phyloP scores from a whole-genome alignment of 1,139 yeast genomes.

The Candida neerlandica region DNA sequence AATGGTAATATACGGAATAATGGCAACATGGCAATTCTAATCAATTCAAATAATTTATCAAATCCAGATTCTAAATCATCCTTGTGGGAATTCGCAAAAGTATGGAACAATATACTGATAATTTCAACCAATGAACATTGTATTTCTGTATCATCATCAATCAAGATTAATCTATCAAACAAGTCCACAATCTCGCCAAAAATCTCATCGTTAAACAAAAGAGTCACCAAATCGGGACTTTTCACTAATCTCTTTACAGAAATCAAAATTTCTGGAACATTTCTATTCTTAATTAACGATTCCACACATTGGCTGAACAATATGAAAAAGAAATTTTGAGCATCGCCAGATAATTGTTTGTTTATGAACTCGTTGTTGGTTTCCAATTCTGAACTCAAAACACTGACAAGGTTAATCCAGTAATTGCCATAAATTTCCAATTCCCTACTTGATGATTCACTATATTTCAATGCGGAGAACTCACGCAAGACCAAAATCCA shows the following conservation, averaged over 20 bases:
- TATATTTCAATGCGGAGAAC: slow-evolving; percentile 67
- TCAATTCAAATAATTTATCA: slow-evolving; percentile 79
- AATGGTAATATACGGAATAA: slow-evolving; percentile 64
- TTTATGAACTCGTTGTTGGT: slow-evolving; percentile 47
- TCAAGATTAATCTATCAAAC: slow-evolving; percentile 69
- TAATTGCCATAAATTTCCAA: slow-evolving; percentile 60
- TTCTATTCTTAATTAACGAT: slow-evolving; percentile 54
- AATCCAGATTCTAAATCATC: slow-evolving; percentile 56
- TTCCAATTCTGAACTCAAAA: slow-evolving; percentile 68
- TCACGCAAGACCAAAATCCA: slow-evolving; percentile 83
- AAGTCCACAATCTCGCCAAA: slow-evolving; percentile 78
- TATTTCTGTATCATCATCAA: slow-evolving; percentile 56
- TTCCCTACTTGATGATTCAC: slow-evolving; percentile 50
- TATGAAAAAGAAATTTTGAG: slow-evolving; percentile 76
- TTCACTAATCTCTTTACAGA: slow-evolving; percentile 62
- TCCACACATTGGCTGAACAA: slow-evolving; percentile 85
- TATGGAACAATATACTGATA: slow-evolving; percentile 50
- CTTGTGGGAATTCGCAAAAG: slow-evolving; percentile 25
- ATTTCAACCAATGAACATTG: slow-evolving; percentile 59
- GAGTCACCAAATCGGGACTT: slow-evolving; percentile 57
- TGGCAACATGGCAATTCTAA: slow-evolving; percentile 72
- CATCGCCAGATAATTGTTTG: slow-evolving; percentile 53
- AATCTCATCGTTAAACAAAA: slow-evolving; percentile 67
- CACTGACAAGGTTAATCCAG: slow-evolving; percentile 82
- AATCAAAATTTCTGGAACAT: slow-evolving; percentile 46